Base-by-base conservation (phyloP, 2,329 filamentous ascomycete species). In the Didymella lethalis region DNA sequence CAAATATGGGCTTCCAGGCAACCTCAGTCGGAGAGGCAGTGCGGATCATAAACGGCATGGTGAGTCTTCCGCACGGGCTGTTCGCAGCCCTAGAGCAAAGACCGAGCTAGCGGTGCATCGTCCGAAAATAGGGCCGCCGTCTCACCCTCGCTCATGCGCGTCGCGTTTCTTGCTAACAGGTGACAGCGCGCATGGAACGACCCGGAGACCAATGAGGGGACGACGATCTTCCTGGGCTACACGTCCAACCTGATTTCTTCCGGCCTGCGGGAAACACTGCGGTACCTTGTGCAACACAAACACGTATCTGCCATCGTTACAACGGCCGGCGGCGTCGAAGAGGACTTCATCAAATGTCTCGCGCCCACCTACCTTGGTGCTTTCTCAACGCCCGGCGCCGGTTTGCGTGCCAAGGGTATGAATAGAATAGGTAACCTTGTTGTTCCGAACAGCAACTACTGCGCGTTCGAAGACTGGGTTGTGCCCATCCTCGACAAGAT, bases 231-330 rank as follows among this genome's bases (percentile, higher is more conserved):
- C 79, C 86, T 99, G 8, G 95, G 95, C 57, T 99, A 97, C 81
- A 99, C 95, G 10, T 97, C 92, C 49, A 99, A 99, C 76, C 85
- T 99, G 69, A 97, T 99, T 72, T 98, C 95, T 0, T 99, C 94
- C 3, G 95, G 95, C 8, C 86, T 99, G 29, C 88, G 95, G 53
- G 93, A 96, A 66, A 93, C 93, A 34, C 83, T 99, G 65, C 91
- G 95, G 56, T 99, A 93, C 81, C 86, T 99, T 0, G 93, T 96
- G 44, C 86, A 98, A 80, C 93, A 99, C 80, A 89, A 88, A 63
- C 93, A 98, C 75, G 88, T 99, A 63, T 95, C 92, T 0, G 91
- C 90, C 66, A 92, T 99, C 71, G 95, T 99, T 61, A 97, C 95
- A 25, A 97, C 95, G 0, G 95, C 95, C 0, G 95, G 95, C 44